These are phyloP conservation scores for Melampsora allii-populina DNA, from an alignment of 1,284 basidiomycete species.

Conservation along the genomic window DNA sequence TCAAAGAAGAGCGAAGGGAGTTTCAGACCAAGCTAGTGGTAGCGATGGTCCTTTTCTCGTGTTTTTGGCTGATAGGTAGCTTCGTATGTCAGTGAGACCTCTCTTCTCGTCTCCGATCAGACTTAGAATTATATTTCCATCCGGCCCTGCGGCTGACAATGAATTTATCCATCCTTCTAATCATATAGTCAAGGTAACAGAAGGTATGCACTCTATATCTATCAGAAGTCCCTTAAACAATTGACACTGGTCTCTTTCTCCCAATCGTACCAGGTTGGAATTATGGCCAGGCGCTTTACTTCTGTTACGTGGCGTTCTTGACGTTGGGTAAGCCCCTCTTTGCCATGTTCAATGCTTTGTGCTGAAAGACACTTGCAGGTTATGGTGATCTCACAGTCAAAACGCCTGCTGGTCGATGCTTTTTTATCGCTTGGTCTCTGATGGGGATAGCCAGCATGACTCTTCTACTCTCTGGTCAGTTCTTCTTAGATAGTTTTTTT, in stretches of 20 bases:
- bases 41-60: slow-evolving; percentile 13
- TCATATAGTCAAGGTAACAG: slow-evolving; percentile 31
- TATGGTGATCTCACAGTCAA: slow-evolving; percentile 32
- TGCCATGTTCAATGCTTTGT: not conserved
- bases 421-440: slow-evolving; percentile 40
- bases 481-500: no score
- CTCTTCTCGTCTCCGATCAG: not conserved
- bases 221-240: not conserved
- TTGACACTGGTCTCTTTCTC: not conserved
- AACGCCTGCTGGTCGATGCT: slow-evolving; percentile 25
- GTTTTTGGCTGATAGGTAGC: slow-evolving; percentile 41
- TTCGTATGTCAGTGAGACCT: slow-evolving; percentile 25
- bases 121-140: no score
- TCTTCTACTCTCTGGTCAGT: slow-evolving; percentile 31
- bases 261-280: slow-evolving; percentile 13
- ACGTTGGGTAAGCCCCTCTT: slow-evolving; percentile 22
- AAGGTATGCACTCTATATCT: slow-evolving; percentile 4
- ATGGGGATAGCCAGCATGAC: slow-evolving; percentile 41
- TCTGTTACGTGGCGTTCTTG: slow-evolving; percentile 40
- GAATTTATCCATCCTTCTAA: no score
- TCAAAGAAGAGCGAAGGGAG: slow-evolving; percentile 26
- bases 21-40: slow-evolving; percentile 16
- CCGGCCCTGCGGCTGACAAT: no score
- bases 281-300: slow-evolving; percentile 34
- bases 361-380: not conserved